phyloP scores from a whole-genome alignment of 495 filamentous ascomycete genomes.

The Penicillium crystallinum region DNA sequence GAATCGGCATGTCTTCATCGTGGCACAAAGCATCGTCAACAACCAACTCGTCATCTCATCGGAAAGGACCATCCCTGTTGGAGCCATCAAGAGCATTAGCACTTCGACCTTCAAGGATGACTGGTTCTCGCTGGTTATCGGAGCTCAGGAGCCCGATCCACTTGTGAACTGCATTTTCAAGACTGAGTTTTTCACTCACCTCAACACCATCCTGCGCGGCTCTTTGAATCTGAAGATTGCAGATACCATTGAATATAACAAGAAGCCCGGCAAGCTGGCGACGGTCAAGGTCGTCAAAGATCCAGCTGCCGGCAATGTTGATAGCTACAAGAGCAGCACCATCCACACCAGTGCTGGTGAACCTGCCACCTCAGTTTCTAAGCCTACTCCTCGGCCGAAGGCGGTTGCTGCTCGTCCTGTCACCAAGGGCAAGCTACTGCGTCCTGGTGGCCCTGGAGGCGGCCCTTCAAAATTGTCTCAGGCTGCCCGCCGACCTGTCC shows the following conservation, averaged over 20 bases:
- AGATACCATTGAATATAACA: slow-evolving; percentile 86
- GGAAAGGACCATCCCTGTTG: slow-evolving; percentile 76
- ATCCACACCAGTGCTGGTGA: slow-evolving; percentile 86
- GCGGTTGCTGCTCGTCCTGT: slow-evolving; percentile 83
- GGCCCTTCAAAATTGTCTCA: slow-evolving; percentile 65
- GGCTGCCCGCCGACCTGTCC: slow-evolving; percentile 38
- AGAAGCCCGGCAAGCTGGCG: slow-evolving; percentile 93
- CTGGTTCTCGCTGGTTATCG: slow-evolving; percentile 91
- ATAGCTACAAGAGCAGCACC: slow-evolving; percentile 88
- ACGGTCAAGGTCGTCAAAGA: slow-evolving; percentile 87
- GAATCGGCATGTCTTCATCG: slow-evolving; percentile 76
- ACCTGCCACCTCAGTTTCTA: slow-evolving; percentile 74
- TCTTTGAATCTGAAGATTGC: slow-evolving; percentile 76
- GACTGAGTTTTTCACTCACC: slow-evolving; percentile 93
- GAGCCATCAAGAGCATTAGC: slow-evolving; percentile 80
- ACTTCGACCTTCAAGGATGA: slow-evolving; percentile 80
- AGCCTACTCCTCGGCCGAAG: slow-evolving; percentile 78
- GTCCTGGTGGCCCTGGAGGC: slow-evolving; percentile 80
- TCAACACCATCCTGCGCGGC: slow-evolving; percentile 68
- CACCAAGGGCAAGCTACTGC: slow-evolving; percentile 80
- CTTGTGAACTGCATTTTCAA: slow-evolving; percentile 91
- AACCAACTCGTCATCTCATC: slow-evolving; percentile 72
- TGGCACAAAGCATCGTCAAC: slow-evolving; percentile 78
- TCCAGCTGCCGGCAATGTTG: slow-evolving; percentile 59
- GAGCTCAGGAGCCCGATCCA: slow-evolving; percentile 88